phyloP scores from a whole-genome alignment of 2,329 filamentous ascomycete genomes.

The Claviceps purpurea region DNA sequence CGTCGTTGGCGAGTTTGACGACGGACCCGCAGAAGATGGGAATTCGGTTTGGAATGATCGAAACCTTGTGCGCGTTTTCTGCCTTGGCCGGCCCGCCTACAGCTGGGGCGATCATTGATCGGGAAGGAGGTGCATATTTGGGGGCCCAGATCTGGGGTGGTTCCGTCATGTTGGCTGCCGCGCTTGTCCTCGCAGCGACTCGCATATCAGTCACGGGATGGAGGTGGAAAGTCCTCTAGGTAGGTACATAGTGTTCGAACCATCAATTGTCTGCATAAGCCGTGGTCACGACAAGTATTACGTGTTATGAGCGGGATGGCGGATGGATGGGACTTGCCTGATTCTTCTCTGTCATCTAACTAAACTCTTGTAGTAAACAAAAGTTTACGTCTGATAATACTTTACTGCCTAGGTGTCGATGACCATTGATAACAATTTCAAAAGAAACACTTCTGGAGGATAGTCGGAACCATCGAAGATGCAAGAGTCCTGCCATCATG shows the following conservation, averaged over 20 bases:
- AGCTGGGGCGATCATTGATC: conserved; percentile 31
- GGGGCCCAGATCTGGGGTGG: conserved; percentile 36
- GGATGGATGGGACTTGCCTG: too few relatives aligned
- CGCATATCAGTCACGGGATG: conserved; percentile 23
- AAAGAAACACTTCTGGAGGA: too few relatives aligned
- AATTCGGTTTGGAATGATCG: conserved; percentile 32
- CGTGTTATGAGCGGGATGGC: too few relatives aligned
- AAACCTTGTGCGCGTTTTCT: conserved; percentile 27
- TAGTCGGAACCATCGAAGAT: too few relatives aligned
- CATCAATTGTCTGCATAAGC: too few relatives aligned
- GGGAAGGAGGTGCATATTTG: conserved; percentile 23
- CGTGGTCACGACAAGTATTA: too few relatives aligned
- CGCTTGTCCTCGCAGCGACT: conserved; percentile 18
- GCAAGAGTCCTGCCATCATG: too few relatives aligned
- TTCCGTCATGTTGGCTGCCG: conserved; percentile 22
- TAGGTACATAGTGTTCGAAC: conserved; percentile 15
- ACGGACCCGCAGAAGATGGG: conserved; percentile 30
- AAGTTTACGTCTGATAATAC: too few relatives aligned
- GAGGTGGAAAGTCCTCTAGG: conserved; percentile 16
- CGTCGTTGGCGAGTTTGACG: conserved; percentile 16
- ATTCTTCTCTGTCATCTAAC: too few relatives aligned
- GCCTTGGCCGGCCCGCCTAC: conserved; percentile 31
- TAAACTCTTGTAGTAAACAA: too few relatives aligned
- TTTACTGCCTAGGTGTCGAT: too few relatives aligned
- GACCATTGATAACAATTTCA: too few relatives aligned